These are phyloP conservation scores for Pichia cephalocereana DNA, from an alignment of 805 yeast species.

Conservation along the genomic window DNA sequence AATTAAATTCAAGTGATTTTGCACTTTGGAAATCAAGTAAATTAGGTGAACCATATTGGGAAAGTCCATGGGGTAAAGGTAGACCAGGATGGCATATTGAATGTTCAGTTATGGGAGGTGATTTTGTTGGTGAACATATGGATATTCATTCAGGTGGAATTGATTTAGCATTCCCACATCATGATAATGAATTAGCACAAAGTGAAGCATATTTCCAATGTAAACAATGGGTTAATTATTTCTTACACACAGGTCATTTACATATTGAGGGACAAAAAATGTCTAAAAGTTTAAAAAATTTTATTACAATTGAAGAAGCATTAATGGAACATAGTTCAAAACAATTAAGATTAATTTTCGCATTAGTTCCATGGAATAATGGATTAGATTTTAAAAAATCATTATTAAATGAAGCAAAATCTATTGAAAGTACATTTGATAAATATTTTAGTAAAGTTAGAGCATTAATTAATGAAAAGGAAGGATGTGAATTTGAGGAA, in stretches of 20 bases:
- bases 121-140: slow-evolving; percentile 70
- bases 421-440: slow-evolving; percentile 62
- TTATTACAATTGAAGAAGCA: slow-evolving; percentile 91
- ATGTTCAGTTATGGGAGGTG: slow-evolving; percentile 97
- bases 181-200: slow-evolving; percentile 97
- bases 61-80: slow-evolving; percentile 93
- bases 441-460: slow-evolving; percentile 85
- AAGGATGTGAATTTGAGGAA: slow-evolving; percentile 26
- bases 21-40: slow-evolving; percentile 96
- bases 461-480: slow-evolving; percentile 65
- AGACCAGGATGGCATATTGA: slow-evolving; percentile 99
- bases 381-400: slow-evolving; percentile 87
- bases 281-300: slow-evolving; percentile 92
- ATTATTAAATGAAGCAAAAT: slow-evolving; percentile 64
- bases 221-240: slow-evolving; percentile 94
- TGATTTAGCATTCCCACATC: slow-evolving; percentile 97
- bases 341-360: slow-evolving; percentile 86
- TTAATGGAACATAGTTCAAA: slow-evolving; percentile 60
- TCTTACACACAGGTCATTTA: slow-evolving; percentile 93
- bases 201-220: slow-evolving; percentile 86
- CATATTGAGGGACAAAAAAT: slow-evolving; percentile 98
- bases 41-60: slow-evolving; percentile 97
- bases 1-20: slow-evolving; percentile 74
- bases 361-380: slow-evolving; percentile 85
- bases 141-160: slow-evolving; percentile 97